Conservation (phyloP, 768 basidiomycete genomes). For the Tephrocybe sp. region DNA sequence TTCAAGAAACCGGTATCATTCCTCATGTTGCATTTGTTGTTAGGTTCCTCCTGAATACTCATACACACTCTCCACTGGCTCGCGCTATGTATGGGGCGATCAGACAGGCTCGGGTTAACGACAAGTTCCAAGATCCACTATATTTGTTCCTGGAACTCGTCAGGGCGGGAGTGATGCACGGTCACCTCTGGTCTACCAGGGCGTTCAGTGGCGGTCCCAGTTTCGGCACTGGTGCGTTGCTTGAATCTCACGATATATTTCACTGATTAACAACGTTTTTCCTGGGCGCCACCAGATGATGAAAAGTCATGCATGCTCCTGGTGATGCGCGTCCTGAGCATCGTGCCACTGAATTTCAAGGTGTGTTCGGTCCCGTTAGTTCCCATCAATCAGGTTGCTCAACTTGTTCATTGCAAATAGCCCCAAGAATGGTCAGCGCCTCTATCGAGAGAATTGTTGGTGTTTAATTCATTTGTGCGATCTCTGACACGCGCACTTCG, state of each 20-base stretch:
- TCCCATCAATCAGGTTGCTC: neutral
- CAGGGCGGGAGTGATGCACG: slow-evolving; percentile 96
- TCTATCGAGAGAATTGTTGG: slow-evolving; percentile 91
- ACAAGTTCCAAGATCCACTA: slow-evolving; percentile 97
- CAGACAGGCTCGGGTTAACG: slow-evolving; percentile 78
- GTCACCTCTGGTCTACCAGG: slow-evolving; percentile 84
- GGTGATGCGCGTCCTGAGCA: slow-evolving; percentile 95
- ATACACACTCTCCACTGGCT: slow-evolving; percentile 87
- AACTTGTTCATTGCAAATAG: slow-evolving; percentile 36
- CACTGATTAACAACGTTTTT: slow-evolving; percentile 23
- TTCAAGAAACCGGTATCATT: slow-evolving; percentile 8
- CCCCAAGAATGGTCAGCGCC: slow-evolving; percentile 94
- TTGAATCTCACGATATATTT: slow-evolving; percentile 30
- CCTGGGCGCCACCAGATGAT: slow-evolving; percentile 58
- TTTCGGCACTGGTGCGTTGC: slow-evolving; percentile 78
- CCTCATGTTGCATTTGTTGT: slow-evolving; percentile 10
- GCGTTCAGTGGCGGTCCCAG: slow-evolving; percentile 94
- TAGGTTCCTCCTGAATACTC: slow-evolving; percentile 87
- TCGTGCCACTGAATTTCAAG: slow-evolving; percentile 93
- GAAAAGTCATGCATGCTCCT: slow-evolving; percentile 94
- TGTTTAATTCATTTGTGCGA: slow-evolving; percentile 97
- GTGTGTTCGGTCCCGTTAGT: slow-evolving; percentile 41
- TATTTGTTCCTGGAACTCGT: slow-evolving; percentile 95
- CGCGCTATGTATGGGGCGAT: slow-evolving; percentile 89
- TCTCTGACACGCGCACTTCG: slow-evolving; percentile 89